These are phyloP conservation scores for Gossypium schwendimanii DNA, from an alignment of 441 rosid species.

Conservation along the genomic window DNA sequence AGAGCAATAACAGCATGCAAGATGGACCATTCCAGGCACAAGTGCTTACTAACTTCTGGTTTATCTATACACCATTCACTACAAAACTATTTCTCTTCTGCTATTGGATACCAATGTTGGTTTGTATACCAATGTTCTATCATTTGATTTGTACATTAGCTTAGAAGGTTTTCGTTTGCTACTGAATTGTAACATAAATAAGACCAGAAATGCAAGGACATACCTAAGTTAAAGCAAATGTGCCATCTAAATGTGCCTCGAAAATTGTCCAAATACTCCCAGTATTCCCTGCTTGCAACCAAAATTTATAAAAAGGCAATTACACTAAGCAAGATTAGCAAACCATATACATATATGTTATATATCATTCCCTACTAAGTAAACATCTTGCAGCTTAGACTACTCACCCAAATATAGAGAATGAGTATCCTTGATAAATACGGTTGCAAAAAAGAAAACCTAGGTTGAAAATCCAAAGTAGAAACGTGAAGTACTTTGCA, in stretches of 20 bases:
- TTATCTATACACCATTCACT: neutral
- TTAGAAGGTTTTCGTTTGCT: neutral
- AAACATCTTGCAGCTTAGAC: conserved; percentile 6
- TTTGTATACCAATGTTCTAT: neutral
- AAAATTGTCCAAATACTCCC: conserved; percentile 64
- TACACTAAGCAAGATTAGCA: conserved; percentile 4
- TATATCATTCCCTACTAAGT: neutral
- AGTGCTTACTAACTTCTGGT: neutral
- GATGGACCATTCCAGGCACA: neutral
- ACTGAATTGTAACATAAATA: neutral
- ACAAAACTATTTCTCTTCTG: neutral
- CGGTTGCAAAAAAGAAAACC: conserved; percentile 76
- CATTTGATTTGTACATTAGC: neutral
- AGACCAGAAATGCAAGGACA: conserved; percentile 8
- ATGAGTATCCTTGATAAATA: conserved; percentile 77
- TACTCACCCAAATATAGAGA: conserved; percentile 77
- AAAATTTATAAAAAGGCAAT: conserved; percentile 3
- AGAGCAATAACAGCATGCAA: neutral
- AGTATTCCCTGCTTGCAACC: conserved; percentile 44
- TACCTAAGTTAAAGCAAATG: conserved; percentile 95
- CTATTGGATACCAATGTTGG: neutral
- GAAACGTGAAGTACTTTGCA: conserved; percentile 42
- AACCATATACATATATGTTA: neutral
- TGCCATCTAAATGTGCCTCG: conserved; percentile 95
- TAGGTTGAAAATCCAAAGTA: conserved; percentile 72